These are phyloP conservation scores for Colletotrichum euphorbiae DNA, from an alignment of 2,329 filamentous ascomycete genomes.

Conservation along the genomic window DNA sequence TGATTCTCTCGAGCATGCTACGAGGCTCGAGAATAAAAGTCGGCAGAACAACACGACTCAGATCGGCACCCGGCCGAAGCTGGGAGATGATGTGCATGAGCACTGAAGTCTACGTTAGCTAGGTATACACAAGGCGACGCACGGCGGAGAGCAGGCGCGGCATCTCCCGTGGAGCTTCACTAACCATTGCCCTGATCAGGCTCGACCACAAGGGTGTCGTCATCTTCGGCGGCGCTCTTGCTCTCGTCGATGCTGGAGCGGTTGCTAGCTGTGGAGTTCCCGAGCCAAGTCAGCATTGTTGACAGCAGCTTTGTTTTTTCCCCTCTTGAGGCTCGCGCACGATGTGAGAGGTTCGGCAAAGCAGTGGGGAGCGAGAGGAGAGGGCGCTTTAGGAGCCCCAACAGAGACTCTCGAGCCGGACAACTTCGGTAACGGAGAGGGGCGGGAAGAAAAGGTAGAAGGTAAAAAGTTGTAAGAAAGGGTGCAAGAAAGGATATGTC, in stretches of 20 bases:
- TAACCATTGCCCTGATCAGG: slow-evolving; percentile 93
- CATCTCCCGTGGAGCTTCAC: slow-evolving; percentile 46
- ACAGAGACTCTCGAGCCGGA: slow-evolving; percentile 16
- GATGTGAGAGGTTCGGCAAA: slow-evolving; percentile 22
- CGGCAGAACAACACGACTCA: slow-evolving; percentile 92
- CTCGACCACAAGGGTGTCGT: slow-evolving; percentile 86
- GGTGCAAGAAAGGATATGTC: slow-evolving; percentile 13
- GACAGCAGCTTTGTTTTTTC: slow-evolving; percentile 22
- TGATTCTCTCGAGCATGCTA: slow-evolving; percentile 98
- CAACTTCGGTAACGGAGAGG: slow-evolving; percentile 1
- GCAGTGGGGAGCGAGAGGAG: slow-evolving; percentile 26
- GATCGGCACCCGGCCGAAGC: slow-evolving; percentile 91
- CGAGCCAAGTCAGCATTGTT: slow-evolving; percentile 60
- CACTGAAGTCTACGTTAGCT: slow-evolving; percentile 64
- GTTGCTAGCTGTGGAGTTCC: slow-evolving; percentile 54
- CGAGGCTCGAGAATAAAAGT: slow-evolving; percentile 98
- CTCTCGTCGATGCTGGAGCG: slow-evolving; percentile 69
- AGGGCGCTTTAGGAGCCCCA: slow-evolving; percentile 21
- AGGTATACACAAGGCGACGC: slow-evolving; percentile 9
- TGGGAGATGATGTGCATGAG: slow-evolving; percentile 98
- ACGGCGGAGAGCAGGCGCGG: slow-evolving; percentile 4
- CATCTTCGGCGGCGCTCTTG: slow-evolving; percentile 63
- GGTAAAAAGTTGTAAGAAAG: slow-evolving; percentile 8
- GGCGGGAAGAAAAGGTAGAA: neutral
- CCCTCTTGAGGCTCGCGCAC: slow-evolving; percentile 21